A percentile compares a stretch with the other conserved stretches of the same genome.
Evolutionary conservation across 495 filamentous ascomycete species (phyloP).

Genomic region (Echria macrotheca): DNA sequence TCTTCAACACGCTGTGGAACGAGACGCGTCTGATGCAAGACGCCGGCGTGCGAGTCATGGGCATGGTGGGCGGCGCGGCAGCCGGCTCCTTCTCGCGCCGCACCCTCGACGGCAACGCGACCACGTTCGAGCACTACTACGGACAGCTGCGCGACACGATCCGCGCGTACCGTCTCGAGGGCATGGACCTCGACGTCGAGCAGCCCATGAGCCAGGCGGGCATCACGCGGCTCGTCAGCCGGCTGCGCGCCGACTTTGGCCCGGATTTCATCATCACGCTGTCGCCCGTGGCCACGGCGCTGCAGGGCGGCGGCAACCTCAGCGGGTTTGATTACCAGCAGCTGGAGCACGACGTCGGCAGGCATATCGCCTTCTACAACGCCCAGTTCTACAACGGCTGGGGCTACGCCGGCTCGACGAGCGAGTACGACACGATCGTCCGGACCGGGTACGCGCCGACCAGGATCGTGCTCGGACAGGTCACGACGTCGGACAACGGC

Average conservation of each 20-base stretch:
- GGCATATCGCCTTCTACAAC: slow-evolving; percentile 68
- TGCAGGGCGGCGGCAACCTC: slow-evolving; percentile 55
- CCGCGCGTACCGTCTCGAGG: slow-evolving; percentile 53
- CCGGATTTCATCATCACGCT: slow-evolving; percentile 67
- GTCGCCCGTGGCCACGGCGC: slow-evolving; percentile 69
- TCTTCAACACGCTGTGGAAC: slow-evolving; percentile 59
- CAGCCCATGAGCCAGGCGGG: slow-evolving; percentile 66
- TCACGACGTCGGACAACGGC: slow-evolving; percentile 67
- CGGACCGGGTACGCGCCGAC: slow-evolving; percentile 55
- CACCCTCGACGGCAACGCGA: slow-evolving; percentile 50
- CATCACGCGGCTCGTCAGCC: slow-evolving; percentile 65
- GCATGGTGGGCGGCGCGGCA: slow-evolving; percentile 80
- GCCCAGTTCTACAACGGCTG: slow-evolving; percentile 82
- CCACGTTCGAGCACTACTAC: slow-evolving; percentile 63
- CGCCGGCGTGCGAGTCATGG: slow-evolving; percentile 64
- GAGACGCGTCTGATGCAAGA: slow-evolving; percentile 56
- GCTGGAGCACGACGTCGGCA: slow-evolving; percentile 43
- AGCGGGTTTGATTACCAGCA: slow-evolving; percentile 69
- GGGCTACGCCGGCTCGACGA: slow-evolving; percentile 55
- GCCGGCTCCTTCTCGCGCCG: slow-evolving; percentile 52
- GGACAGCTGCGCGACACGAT: slow-evolving; percentile 56
- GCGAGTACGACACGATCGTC: slow-evolving; percentile 62
- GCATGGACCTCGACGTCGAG: slow-evolving; percentile 81
- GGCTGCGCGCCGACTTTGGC: slow-evolving; percentile 67
- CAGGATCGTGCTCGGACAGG: slow-evolving; percentile 65